Evolutionary conservation across 345 rosid species (phyloP).

Genomic region (Gossypium rotundifolium): DNA sequence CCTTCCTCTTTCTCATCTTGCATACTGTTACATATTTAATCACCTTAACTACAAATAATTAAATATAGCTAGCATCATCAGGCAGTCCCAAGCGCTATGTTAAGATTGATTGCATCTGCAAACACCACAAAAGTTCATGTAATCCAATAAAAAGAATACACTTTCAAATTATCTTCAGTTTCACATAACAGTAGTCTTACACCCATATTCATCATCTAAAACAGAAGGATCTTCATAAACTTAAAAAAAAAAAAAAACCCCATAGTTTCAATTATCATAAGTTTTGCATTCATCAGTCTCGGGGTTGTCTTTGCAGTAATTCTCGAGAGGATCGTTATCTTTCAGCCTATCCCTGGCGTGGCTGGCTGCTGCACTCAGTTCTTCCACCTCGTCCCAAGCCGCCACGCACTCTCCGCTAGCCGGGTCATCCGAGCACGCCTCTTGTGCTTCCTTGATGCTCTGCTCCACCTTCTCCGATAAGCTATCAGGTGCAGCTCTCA

Average conservation of each 20-base stretch:
- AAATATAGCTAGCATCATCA: no score
- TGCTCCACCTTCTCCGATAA: constrained; percentile 68
- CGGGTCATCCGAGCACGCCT: constrained; percentile 66
- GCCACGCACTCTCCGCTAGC: constrained; percentile 95
- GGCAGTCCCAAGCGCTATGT: not conserved
- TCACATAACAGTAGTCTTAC: not conserved
- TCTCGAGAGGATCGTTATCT: constrained; percentile 72
- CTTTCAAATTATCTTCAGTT: not conserved
- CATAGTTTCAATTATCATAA: constrained; percentile 49
- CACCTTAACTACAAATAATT: no score
- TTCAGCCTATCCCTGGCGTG: constrained; percentile 86
- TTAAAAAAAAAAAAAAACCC: not conserved
- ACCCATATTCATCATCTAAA: not conserved
- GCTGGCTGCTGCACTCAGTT: constrained; percentile 98
- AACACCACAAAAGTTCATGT: not conserved
- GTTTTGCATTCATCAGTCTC: constrained; percentile 96
- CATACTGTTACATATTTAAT: no score
- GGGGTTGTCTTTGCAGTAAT: constrained; percentile 84
- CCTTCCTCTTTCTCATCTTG: no score
- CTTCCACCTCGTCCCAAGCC: constrained; percentile 99
- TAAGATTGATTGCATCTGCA: not conserved
- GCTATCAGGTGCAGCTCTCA: constrained; percentile 67
- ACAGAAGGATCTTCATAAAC: not conserved
- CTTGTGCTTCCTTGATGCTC: constrained; percentile 85
- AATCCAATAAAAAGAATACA: not conserved